Evolutionary conservation across 2,329 filamentous ascomycete genomes (phyloP).

Genomic region (Fusarium humuli): DNA sequence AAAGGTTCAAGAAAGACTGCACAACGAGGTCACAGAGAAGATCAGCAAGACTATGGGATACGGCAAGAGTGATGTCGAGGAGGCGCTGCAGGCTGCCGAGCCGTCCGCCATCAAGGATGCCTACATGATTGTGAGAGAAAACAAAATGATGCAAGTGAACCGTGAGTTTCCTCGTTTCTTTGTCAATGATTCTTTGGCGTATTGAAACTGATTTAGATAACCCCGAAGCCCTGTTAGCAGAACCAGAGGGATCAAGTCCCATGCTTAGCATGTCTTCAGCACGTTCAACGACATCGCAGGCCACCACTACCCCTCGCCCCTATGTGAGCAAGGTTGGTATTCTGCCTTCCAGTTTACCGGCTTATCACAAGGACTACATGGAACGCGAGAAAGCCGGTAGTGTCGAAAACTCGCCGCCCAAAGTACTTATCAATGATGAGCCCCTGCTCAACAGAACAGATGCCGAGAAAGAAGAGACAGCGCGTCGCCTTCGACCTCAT

Average conservation of each 20-base stretch:
- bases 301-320: constrained; percentile 62
- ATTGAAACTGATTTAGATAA: constrained; percentile 50
- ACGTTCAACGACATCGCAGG: constrained; percentile 64
- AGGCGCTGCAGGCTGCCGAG: constrained; percentile 90
- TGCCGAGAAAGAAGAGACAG: constrained; percentile 84
- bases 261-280: constrained; percentile 67
- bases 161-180: constrained; percentile 68
- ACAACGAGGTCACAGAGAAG: constrained; percentile 93
- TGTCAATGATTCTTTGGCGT: constrained; percentile 29
- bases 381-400: constrained; percentile 72
- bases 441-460: constrained; percentile 66
- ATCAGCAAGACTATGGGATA: constrained; percentile 99
- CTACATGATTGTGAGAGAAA: constrained; percentile 97
- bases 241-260: constrained; percentile 59
- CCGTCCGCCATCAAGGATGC: constrained; percentile 99
- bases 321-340: constrained; percentile 90
- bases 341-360: constrained; percentile 88
- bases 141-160: constrained; percentile 95
- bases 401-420: constrained; percentile 56
- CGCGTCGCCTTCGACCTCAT: constrained; percentile 86
- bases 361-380: constrained; percentile 92
- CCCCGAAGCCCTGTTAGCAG: constrained; percentile 50
- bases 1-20: constrained; percentile 87
- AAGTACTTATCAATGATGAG: constrained; percentile 61
- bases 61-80: constrained; percentile 92